Evolutionary conservation across 345 rosid genomes (phyloP).

Genomic region (Camelina hispida): DNA sequence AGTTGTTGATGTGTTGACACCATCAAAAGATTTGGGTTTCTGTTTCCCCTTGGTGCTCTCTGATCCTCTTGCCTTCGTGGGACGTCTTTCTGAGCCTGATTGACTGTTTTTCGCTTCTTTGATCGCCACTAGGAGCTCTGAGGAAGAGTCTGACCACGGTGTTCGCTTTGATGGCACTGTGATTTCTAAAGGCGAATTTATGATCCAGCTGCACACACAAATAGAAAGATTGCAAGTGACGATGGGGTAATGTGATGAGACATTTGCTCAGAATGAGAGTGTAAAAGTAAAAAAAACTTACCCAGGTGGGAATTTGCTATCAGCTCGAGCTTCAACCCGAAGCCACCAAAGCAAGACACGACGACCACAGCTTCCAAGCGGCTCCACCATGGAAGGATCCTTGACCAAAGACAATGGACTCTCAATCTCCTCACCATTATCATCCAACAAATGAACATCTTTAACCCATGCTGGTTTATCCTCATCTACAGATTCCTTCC

Average conservation of each 20-base stretch:
- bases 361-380: slow-evolving; percentile 96
- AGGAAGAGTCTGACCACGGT: slow-evolving; percentile 86
- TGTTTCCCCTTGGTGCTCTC: slow-evolving; percentile 45
- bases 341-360: slow-evolving; percentile 97
- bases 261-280: neutral
- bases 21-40: slow-evolving; percentile 20
- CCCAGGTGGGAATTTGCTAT: slow-evolving; percentile 98
- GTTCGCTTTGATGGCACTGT: slow-evolving; percentile 83
- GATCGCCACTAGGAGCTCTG: slow-evolving; percentile 57
- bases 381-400: slow-evolving; percentile 78
- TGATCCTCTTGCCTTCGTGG: slow-evolving; percentile 61
- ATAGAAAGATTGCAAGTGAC: slow-evolving; percentile 7
- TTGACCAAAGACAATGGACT: slow-evolving; percentile 72
- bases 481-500: slow-evolving; percentile 66
- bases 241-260: neutral
- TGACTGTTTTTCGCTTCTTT: slow-evolving; percentile 48
- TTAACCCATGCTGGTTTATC: slow-evolving; percentile 74
- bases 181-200: slow-evolving; percentile 82
- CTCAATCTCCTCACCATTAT: slow-evolving; percentile 49
- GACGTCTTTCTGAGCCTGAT: too few species aligned
- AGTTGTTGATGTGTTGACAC: slow-evolving; percentile 3
- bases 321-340: slow-evolving; percentile 96
- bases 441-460: slow-evolving; percentile 52
- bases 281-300: slow-evolving; percentile 22
- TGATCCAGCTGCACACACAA: slow-evolving; percentile 71